These are phyloP conservation scores for Salix exigua DNA, from an alignment of 345 rosid genomes.

Conservation along the genomic window DNA sequence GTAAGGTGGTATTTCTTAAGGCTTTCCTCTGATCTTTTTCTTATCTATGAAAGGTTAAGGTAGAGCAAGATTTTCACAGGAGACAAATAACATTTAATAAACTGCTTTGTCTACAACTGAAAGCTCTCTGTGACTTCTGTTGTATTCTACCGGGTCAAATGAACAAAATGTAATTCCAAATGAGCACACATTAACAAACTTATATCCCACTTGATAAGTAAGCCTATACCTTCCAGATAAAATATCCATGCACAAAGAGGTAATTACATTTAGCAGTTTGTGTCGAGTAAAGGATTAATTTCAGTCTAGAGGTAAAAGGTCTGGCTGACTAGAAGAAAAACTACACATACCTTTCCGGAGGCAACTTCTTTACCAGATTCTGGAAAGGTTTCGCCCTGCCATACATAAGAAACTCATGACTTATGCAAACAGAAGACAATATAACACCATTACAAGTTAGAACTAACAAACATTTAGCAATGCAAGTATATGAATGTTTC, in stretches of 20 bases:
- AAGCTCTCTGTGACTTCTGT: neutral
- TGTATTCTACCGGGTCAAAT: neutral
- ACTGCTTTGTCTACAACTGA: too few relatives aligned
- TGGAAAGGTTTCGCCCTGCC: constrained; percentile 73
- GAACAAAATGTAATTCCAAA: neutral
- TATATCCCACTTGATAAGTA: neutral
- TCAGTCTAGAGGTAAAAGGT: neutral
- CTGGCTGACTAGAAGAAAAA: neutral
- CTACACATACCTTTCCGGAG: constrained; percentile 51
- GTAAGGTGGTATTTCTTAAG: neutral
- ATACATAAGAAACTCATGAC: constrained; percentile 22
- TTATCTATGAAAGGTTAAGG: neutral
- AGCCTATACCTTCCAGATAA: neutral
- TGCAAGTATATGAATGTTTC: constrained; percentile 6
- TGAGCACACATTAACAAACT: neutral
- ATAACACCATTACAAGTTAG: neutral
- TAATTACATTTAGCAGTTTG: neutral
- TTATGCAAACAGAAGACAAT: neutral
- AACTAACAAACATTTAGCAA: constrained; percentile 11
- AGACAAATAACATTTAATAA: too few relatives aligned
- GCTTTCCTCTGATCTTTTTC: neutral
- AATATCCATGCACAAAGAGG: neutral
- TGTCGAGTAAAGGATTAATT: neutral
- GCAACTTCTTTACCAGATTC: constrained; percentile 66
- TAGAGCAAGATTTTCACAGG: too few relatives aligned